A percentile compares a stretch with the other conserved stretches of the same genome.
These are phyloP conservation scores for Emergomyces africanus DNA, from an alignment of 2,329 filamentous ascomycete species.

Conservation along the genomic window DNA sequence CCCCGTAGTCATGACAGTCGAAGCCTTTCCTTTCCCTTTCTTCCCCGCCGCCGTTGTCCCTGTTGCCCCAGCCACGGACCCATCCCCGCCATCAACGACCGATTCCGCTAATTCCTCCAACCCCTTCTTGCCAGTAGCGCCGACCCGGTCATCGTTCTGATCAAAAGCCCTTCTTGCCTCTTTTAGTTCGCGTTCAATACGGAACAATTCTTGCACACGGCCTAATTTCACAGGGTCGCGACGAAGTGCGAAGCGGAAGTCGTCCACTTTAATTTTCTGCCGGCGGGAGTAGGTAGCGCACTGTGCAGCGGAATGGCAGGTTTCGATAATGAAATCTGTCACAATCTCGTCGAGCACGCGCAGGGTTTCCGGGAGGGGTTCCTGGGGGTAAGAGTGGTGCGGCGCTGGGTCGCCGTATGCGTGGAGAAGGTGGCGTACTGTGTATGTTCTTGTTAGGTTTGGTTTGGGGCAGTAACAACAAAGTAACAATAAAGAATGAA, in stretches of 20 bases:
- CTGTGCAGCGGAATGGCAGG: constrained; percentile 78
- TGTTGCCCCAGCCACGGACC: constrained; percentile 10
- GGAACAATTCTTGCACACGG: constrained; percentile 76
- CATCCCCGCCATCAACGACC: constrained; percentile 12
- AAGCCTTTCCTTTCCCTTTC: constrained; percentile 24
- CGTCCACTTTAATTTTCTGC: constrained; percentile 95
- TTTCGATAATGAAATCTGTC: constrained; percentile 91
- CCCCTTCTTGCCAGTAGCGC: constrained; percentile 25
- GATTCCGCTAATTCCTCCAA: constrained; percentile 14
- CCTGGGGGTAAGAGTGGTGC: constrained; percentile 53
- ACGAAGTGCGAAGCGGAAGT: constrained; percentile 89
- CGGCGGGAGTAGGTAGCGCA: constrained; percentile 76
- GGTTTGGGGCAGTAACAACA: not conserved
- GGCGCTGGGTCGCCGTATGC: constrained; percentile 34
- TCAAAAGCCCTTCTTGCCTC: constrained; percentile 54
- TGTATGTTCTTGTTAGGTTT: not conserved
- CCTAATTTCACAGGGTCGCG: constrained; percentile 77
- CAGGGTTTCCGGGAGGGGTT: constrained; percentile 71
- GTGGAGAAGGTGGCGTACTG: constrained; percentile 31
- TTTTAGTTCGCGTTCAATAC: constrained; percentile 79
- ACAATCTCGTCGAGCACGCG: constrained; percentile 87
- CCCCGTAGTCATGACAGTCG: constrained; percentile 12
- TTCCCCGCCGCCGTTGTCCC: constrained; percentile 13
- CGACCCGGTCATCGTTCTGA: constrained; percentile 32
- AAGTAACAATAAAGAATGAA: not conserved